phyloP scores from a whole-genome alignment of 2,329 filamentous ascomycete genomes.

The Epichloe sibirici region DNA sequence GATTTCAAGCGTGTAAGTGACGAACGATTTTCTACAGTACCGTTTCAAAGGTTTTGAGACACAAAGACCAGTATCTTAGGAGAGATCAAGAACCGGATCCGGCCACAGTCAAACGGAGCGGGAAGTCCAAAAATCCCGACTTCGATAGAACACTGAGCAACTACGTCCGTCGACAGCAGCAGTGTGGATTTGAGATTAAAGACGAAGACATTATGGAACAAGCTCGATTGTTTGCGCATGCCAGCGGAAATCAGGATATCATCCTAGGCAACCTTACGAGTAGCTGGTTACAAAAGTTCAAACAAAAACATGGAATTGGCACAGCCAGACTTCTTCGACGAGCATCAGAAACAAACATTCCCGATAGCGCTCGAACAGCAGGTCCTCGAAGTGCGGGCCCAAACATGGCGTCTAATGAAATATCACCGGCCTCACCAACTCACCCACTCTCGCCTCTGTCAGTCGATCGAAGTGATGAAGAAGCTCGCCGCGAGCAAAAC shows the following conservation, averaged over 20 bases:
- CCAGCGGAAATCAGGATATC: constrained; percentile 54
- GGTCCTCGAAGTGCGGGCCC: not conserved
- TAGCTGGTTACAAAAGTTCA: constrained; percentile 89
- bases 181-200: constrained; percentile 59
- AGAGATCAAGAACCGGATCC: constrained; percentile 58
- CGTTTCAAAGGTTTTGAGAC: constrained; percentile 91
- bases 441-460: constrained; percentile 57
- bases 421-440: constrained; percentile 63
- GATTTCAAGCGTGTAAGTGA: not conserved
- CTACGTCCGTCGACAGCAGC: constrained; percentile 74
- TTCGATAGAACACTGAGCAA: constrained; percentile 83
- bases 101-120: constrained; percentile 51
- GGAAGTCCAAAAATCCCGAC: constrained; percentile 76
- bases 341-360: constrained; percentile 58
- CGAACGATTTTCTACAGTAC: constrained; percentile 50
- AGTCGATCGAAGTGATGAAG: constrained; percentile 57
- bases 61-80: constrained; percentile 89
- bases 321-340: constrained; percentile 39
- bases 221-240: constrained; percentile 67
- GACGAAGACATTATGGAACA: constrained; percentile 80
- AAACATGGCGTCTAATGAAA: constrained; percentile 37
- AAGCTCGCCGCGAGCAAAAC: constrained; percentile 37
- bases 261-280: constrained; percentile 59
- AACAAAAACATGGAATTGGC: constrained; percentile 63
- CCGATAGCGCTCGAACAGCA: constrained; percentile 49